These are phyloP conservation scores for Rosa lucieae DNA, from an alignment of 306 rosid species.

Conservation along the genomic window DNA sequence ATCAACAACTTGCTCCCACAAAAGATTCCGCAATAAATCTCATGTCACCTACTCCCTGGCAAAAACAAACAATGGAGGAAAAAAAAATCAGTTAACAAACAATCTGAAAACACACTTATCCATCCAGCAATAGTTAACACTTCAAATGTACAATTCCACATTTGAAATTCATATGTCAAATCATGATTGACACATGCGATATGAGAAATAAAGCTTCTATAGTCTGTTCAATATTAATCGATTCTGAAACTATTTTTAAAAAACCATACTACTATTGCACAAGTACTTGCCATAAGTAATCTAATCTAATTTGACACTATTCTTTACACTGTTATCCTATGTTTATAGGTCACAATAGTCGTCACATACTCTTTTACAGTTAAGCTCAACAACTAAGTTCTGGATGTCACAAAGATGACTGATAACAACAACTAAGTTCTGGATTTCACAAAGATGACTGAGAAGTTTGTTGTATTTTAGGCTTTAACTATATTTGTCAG, in stretches of 20 bases:
- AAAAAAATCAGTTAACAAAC: neutral
- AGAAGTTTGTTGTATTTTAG: neutral
- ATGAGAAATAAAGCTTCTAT: neutral
- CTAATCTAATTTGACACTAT: neutral
- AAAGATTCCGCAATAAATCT: conserved; percentile 4
- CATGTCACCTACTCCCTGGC: conserved; percentile 38
- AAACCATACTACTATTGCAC: neutral
- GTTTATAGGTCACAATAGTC: neutral
- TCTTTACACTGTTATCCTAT: neutral
- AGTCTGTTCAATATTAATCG: neutral
- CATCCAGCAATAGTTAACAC: neutral
- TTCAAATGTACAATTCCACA: neutral
- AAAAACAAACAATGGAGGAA: neutral
- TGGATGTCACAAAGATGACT: neutral
- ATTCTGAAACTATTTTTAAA: too few species aligned
- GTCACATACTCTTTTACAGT: neutral
- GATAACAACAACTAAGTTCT: neutral
- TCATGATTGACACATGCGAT: neutral
- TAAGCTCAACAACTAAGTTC: neutral
- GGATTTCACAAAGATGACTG: neutral
- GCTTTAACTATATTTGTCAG: neutral
- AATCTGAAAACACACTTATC: neutral
- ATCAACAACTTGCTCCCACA: conserved; percentile 28
- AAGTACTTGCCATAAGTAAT: neutral
- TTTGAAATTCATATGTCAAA: neutral